Percentiles rank a stretch among this genome's conserved stretches.
phyloP scores from a whole-genome alignment of 805 yeast genomes.

The Ogataea populi-albae region DNA sequence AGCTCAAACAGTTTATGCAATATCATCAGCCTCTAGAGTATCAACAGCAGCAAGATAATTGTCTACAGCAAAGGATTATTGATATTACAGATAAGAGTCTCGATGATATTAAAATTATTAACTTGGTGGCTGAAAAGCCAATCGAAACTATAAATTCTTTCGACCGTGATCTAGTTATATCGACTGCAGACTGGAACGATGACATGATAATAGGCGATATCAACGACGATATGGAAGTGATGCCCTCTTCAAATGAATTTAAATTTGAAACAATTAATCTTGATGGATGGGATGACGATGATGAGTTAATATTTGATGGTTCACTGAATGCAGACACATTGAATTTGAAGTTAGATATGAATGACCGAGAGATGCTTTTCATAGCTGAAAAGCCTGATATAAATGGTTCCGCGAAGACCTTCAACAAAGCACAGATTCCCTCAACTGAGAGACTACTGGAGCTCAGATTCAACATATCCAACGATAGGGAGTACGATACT shows the following conservation, averaged over 20 bases:
- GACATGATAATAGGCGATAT: conserved; percentile 50
- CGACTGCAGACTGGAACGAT: conserved; percentile 80
- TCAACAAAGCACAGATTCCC: conserved; percentile 42
- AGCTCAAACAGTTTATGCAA: not conserved
- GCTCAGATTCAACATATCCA: conserved; percentile 75
- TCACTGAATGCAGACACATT: conserved; percentile 34
- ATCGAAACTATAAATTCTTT: conserved; percentile 36
- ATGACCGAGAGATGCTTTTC: conserved; percentile 78
- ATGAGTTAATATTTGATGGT: conserved; percentile 76
- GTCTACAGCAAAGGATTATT: conserved; percentile 22
- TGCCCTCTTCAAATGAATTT: conserved; percentile 25
- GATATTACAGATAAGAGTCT: conserved; percentile 31
- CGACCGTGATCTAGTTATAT: conserved; percentile 56
- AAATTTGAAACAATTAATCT: conserved; percentile 35
- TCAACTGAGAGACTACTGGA: conserved; percentile 52
- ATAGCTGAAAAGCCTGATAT: conserved; percentile 38
- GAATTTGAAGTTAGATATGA: conserved; percentile 67
- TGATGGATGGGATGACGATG: conserved; percentile 53
- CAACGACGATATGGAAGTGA: conserved; percentile 28
- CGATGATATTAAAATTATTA: conserved; percentile 16
- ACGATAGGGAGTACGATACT: conserved; percentile 81
- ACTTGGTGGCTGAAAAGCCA: conserved; percentile 13
- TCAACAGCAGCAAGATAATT: conserved; percentile 5
- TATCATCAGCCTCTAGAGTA: too few relatives aligned
- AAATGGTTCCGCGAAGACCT: conserved; percentile 14